Conservation (phyloP, 176 grass and related monocot species). For the Microstegium vimineum region DNA sequence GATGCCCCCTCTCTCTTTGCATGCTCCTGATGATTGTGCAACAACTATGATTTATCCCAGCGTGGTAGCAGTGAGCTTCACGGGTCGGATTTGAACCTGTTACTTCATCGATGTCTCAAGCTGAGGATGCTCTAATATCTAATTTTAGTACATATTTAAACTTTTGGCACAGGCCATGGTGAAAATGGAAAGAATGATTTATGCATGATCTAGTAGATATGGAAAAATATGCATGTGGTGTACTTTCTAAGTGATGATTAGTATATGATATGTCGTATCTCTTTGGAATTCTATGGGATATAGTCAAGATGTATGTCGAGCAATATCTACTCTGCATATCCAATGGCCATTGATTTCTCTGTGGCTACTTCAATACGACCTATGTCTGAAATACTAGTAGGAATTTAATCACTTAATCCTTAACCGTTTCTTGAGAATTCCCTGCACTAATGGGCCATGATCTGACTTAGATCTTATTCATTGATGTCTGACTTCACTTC, state of each 20-base stretch:
- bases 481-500: neutral
- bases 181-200: neutral
- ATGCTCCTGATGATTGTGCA: neutral
- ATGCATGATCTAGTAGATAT: neutral
- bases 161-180: neutral
- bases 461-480: neutral
- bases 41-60: slow-evolving; percentile 1
- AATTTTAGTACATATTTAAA: neutral
- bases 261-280: neutral
- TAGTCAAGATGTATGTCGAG: neutral
- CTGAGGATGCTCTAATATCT: slow-evolving; percentile 10
- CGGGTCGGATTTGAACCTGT: neutral
- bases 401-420: neutral
- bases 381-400: neutral
- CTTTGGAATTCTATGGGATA: neutral
- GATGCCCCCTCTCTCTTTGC: neutral
- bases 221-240: neutral
- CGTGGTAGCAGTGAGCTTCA: neutral
- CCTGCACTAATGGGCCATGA: neutral
- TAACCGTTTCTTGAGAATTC: neutral
- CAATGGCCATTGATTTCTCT: neutral
- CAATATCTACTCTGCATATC: neutral
- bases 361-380: neutral
- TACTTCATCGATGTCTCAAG: slow-evolving; percentile 2
- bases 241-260: neutral